These are phyloP conservation scores for Cutaneotrichosporon cutaneum DNA, from an alignment of 1,284 basidiomycete genomes.

Conservation along the genomic window DNA sequence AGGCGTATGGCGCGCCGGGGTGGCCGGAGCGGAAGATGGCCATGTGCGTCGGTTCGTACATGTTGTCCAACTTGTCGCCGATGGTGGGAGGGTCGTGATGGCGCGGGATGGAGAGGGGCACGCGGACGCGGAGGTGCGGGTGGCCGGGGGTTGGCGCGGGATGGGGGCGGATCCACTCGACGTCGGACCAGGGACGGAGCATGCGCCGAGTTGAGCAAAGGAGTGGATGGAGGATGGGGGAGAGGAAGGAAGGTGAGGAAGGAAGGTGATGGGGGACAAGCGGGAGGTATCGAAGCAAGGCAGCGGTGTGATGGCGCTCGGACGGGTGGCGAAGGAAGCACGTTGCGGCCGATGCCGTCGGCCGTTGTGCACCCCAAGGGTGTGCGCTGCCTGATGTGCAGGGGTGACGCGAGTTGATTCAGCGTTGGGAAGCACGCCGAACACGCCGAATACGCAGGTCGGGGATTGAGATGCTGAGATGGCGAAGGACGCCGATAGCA, in stretches of 20 bases:
- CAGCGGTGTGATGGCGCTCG: background rate
- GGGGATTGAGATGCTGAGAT: background rate
- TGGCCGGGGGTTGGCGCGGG: background rate
- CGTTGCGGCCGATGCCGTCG: no score
- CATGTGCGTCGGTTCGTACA: constrained; percentile 1
- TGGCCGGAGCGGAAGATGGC: background rate
- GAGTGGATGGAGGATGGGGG: background rate
- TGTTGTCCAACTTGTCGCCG: no score
- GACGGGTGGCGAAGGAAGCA: no score
- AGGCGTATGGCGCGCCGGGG: background rate
- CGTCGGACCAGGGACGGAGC: constrained; percentile 3
- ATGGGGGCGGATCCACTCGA: background rate
- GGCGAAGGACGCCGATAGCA: background rate
- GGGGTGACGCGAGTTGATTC: background rate
- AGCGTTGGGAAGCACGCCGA: background rate
- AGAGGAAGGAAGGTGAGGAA: background rate
- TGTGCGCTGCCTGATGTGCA: no score
- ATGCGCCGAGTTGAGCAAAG: background rate
- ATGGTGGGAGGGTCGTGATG: background rate
- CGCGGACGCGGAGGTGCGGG: background rate
- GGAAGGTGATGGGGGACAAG: background rate
- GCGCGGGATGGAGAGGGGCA: background rate
- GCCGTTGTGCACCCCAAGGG: no score
- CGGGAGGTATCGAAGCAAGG: no score
- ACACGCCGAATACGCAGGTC: background rate